phyloP scores from a whole-genome alignment of 1,139 yeast genomes.

The Pichia inconspicua region DNA sequence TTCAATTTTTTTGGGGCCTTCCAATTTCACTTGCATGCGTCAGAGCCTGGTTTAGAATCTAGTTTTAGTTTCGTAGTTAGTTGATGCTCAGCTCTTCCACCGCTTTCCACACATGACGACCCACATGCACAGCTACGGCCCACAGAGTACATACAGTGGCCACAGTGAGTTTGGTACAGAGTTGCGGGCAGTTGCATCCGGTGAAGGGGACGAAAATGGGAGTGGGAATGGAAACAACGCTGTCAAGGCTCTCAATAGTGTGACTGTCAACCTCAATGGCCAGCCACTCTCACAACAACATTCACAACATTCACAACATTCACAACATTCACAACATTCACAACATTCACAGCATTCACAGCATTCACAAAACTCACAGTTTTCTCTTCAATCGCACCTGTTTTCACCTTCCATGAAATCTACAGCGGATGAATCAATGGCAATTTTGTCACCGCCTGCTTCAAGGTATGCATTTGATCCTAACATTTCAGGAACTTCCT shows the following conservation, averaged over 20 bases:
- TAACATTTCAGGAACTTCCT: constrained; percentile 14
- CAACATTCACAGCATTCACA: background rate
- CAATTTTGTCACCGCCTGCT: constrained; percentile 32
- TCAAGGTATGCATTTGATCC: constrained; percentile 34
- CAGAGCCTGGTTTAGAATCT: no score
- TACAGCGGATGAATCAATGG: constrained; percentile 15
- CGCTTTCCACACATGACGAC: background rate
- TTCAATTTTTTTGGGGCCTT: no score
- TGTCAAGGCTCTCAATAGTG: background rate
- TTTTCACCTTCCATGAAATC: background rate
- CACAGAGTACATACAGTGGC: background rate
- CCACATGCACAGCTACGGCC: background rate
- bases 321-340: background rate
- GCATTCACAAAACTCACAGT: background rate
- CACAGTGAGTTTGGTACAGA: background rate
- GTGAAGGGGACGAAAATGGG: background rate
- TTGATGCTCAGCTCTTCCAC: no score
- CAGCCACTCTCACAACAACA: background rate
- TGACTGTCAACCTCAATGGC: background rate
- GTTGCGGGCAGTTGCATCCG: background rate
- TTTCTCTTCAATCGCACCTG: background rate
- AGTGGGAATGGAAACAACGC: background rate
- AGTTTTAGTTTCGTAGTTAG: no score
- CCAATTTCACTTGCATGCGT: no score
- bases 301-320: background rate